Conservation (phyloP, 2,329 filamentous ascomycete genomes). For the Talaromyces albobiverticillius region DNA sequence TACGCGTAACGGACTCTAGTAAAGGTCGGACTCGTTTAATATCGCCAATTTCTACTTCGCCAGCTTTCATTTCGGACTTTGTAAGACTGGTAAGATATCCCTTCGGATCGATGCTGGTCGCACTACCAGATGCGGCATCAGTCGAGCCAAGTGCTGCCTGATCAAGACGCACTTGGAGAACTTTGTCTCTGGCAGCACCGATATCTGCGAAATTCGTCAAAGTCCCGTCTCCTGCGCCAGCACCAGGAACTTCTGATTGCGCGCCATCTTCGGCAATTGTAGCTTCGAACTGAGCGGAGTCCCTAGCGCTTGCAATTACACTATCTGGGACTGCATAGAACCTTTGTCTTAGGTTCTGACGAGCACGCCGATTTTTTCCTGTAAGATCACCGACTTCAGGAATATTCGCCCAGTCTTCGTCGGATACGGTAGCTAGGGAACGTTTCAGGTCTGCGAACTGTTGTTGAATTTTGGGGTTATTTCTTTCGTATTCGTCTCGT, state of each 20-base stretch:
- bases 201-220: conserved; percentile 99
- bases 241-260: conserved; percentile 44
- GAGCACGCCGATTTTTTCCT: conserved; percentile 82
- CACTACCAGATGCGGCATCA: conserved; percentile 70
- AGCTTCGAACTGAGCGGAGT: conserved; percentile 77
- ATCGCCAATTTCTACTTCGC: conserved; percentile 84
- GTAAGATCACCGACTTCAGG: conserved; percentile 97
- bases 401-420: conserved; percentile 94
- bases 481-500: conserved; percentile 89
- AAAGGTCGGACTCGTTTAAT: conserved; percentile 90
- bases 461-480: conserved; percentile 97
- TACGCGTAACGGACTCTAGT: conserved; percentile 95
- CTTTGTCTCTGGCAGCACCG: conserved; percentile 92
- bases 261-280: conserved; percentile 79
- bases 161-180: conserved; percentile 88
- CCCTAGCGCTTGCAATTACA: conserved; percentile 81
- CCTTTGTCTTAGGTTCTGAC: conserved; percentile 75
- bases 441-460: conserved; percentile 97
- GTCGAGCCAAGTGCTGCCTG: conserved; percentile 74
- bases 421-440: conserved; percentile 79
- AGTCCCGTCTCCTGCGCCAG: conserved; percentile 68
- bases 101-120: conserved; percentile 89
- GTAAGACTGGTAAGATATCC: conserved; percentile 92
- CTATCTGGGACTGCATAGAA: conserved; percentile 98
- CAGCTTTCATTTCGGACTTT: conserved; percentile 74